phyloP scores from a whole-genome alignment of 331 rosid species.

The Malus hybrid region DNA sequence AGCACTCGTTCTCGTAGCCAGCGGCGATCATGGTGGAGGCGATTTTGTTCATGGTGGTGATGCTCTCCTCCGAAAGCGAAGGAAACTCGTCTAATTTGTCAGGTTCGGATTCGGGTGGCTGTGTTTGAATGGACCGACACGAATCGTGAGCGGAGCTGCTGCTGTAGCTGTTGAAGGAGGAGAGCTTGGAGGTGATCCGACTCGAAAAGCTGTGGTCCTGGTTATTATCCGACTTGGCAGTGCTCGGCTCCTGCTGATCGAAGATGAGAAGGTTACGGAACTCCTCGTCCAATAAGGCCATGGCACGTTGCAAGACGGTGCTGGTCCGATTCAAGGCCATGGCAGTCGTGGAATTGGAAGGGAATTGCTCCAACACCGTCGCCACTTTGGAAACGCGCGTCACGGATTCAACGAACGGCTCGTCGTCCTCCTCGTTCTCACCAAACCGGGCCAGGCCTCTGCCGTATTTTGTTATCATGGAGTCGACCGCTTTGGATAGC shows the following conservation, averaged over 20 bases:
- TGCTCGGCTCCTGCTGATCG: not conserved
- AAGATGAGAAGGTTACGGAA: constrained; percentile 28
- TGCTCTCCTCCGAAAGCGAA: constrained; percentile 23
- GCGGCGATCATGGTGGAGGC: constrained; percentile 42
- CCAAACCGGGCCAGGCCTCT: constrained; percentile 27
- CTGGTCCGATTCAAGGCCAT: constrained; percentile 25
- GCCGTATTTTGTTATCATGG: constrained; percentile 25
- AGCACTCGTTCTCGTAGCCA: constrained; percentile 59
- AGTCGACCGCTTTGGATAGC: constrained; percentile 26
- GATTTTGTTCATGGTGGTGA: constrained; percentile 37
- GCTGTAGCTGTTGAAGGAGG: constrained; percentile 24
- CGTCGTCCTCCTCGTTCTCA: constrained; percentile 21
- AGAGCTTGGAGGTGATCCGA: constrained; percentile 12
- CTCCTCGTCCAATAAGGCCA: constrained; percentile 48
- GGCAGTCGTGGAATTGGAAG: not conserved
- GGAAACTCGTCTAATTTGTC: constrained; percentile 19
- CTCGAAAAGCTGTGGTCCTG: constrained; percentile 1
- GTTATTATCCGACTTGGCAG: constrained; percentile 6
- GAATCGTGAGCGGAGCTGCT: constrained; percentile 2
- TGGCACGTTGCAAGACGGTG: constrained; percentile 37
- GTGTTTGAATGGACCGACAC: constrained; percentile 5
- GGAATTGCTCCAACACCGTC: constrained; percentile 2
- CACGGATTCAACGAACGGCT: constrained; percentile 25
- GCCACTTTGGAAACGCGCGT: constrained; percentile 30
- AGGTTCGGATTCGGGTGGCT: not conserved